Conservation (phyloP, 306 rosid species). For the Styphnolobium japonicum region DNA sequence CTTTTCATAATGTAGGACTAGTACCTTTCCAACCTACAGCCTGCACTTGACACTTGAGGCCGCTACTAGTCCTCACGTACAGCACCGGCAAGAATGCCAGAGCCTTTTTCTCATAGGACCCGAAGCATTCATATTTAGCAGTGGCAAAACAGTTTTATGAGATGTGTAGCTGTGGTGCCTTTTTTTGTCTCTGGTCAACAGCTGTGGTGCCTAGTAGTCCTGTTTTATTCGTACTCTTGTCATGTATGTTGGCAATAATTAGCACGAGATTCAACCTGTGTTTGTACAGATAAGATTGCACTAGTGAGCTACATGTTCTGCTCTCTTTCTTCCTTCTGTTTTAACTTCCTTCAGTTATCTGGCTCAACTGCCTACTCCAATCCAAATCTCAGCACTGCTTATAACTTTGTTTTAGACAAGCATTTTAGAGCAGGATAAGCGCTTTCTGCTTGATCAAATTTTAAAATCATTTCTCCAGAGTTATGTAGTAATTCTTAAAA, state of each 20-base stretch:
- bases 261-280: background rate
- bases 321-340: background rate
- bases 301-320: background rate
- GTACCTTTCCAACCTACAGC: background rate
- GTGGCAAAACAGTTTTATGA: background rate
- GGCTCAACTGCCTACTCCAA: background rate
- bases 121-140: background rate
- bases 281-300: slow-evolving; percentile 10
- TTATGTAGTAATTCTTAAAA: too few relatives aligned
- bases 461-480: background rate
- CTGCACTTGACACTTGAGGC: slow-evolving; percentile 6
- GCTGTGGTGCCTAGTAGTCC: slow-evolving; percentile 4
- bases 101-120: background rate
- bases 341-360: background rate
- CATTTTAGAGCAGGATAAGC: background rate
- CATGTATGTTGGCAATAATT: slow-evolving; percentile 18
- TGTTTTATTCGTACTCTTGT: slow-evolving; percentile 2
- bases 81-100: background rate
- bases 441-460: background rate
- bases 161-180: background rate
- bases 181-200: background rate
- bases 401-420: background rate
- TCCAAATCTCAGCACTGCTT: background rate
- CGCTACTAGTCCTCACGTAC: slow-evolving; percentile 11
- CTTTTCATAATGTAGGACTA: background rate